Base-by-base conservation (phyloP, 2,329 filamentous ascomycete genomes). In the Ascochyta koolunga region DNA sequence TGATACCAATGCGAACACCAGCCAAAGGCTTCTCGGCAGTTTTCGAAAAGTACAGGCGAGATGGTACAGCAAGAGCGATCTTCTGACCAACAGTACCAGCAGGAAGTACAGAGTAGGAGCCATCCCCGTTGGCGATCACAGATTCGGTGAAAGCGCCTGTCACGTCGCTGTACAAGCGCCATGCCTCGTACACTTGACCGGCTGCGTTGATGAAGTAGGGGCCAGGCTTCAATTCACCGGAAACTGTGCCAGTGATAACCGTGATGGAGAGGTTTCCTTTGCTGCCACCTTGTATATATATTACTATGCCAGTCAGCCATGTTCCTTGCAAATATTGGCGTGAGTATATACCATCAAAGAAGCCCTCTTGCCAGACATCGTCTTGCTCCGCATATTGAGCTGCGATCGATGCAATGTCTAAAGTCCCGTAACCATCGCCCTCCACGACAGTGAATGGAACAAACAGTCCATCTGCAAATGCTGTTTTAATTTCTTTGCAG, bases 1-100 rank as follows among this genome's bases (percentile, higher is more conserved):
- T 89, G 49, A 88, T 78, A 0, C 80, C 85, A 0, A 88, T 68
- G 16, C 86, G 79, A 3, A 86, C 79, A 16, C 86, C 86, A 5
- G 83, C 82, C 0, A 89, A 75, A 0, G 85, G 85, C 62, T 83
- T 80, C n/a, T 78, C 75, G 0, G 70, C 62, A 0, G 81, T 83
- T 39, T 77, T 80, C 2, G 77, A 80, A 69, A 77, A 85, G 72
- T 87, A 87, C 0, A 88, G 73, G 9, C 86, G 78, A 6, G 84
- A 87, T 4, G 85, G 85, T 0, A 88, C 86, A 4, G 65, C 65
- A 21, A 67, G 50, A 4, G 65, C 62, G 75, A 79, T 42, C 80
- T 76, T 27, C 75, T 79, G 65, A 16, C 65, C 65, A 18, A 62
- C 38, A 7, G 54, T 66, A 3, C 62, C 48, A 53, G 69, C 56